Base-by-base conservation (phyloP, 345 rosid genomes). In the Eucalyptus pauciflora region DNA sequence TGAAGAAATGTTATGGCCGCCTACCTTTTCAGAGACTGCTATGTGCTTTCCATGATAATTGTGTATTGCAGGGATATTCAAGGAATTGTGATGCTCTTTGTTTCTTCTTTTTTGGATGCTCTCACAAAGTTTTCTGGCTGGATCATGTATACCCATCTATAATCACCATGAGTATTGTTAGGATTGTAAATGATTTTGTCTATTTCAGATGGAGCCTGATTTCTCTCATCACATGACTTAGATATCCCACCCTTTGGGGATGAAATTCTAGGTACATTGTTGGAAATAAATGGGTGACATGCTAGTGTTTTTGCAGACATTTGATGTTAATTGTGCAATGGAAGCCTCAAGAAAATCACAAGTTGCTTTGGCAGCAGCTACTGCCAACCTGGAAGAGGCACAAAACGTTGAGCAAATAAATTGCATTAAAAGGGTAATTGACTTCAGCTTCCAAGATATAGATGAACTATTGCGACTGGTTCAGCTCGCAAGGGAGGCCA, bases 371-470 rank as follows among this genome's bases (percentile, higher is more conserved):
- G 91, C 86, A 85, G 93, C 94, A 31, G 94, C 93, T 85, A 91
- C 86, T 89, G 89, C 89, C 50, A 86, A 60, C 88, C 88, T 90
- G 91, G 94, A 92, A 90, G 94, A 91, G 90, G 89, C 92, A 25
- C 88, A 90, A 91, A 91, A 92, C 52, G 90, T 67, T 88, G 94
- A 94, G 64, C 93, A 87, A 87, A 81, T 94, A 69, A 56, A 93
- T 86, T 91, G 94, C 89, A 89, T 96, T 89, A 95, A 90, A 92
- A 93, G 90, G 90, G 97, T 91, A 33, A 90, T 96, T 88, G 94
- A 96, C 91, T 96, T 94, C 88, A 94, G 95, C 94, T 94, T 96
- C 93, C 97, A 97, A 88, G 97, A 96, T 87, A 92, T 96, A 86
- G 95, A 94, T 60, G 94, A 90, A 56, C 92, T 97, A 71, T 67